These are phyloP conservation scores for Ambrosia trifida DNA, from an alignment of 129 eudicot species.

Conservation along the genomic window DNA sequence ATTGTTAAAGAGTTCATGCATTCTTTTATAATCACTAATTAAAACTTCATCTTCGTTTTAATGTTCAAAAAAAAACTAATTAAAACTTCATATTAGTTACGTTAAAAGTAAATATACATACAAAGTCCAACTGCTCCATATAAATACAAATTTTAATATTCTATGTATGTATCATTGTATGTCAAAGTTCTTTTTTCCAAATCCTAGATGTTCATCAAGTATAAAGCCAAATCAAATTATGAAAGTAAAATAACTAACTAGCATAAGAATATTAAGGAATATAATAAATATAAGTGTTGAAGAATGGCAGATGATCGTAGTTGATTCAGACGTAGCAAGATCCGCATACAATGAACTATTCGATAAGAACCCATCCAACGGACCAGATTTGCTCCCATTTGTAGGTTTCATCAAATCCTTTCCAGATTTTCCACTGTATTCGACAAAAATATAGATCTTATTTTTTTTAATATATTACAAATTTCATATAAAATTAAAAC, in stretches of 20 bases:
- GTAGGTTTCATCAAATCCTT: conserved; percentile 38
- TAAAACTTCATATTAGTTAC: neutral
- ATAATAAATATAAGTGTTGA: conserved; percentile 16
- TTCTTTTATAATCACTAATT: neutral
- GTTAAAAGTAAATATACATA: neutral
- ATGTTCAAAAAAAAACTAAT: too few species aligned
- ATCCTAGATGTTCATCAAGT: conserved; percentile 4
- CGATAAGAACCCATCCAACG: conserved; percentile 48
- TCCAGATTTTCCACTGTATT: conserved; percentile 43
- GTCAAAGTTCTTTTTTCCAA: conserved; percentile 6
- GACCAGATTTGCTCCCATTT: conserved; percentile 22
- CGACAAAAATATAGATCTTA: neutral
- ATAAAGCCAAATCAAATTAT: neutral
- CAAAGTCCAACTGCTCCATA: neutral
- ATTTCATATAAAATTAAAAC: too few species aligned
- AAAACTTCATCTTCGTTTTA: neutral
- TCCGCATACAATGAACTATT: conserved; percentile 69
- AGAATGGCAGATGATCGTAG: conserved; percentile 10
- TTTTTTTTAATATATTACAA: too few species aligned
- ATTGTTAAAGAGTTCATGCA: neutral
- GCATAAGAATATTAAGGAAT: neutral
- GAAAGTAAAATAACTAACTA: neutral
- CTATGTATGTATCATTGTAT: neutral
- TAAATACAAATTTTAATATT: neutral
- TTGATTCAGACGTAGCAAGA: conserved; percentile 48